phyloP scores from a whole-genome alignment of 1,284 basidiomycete species.

The Apiotrichum akiyoshidainum region DNA sequence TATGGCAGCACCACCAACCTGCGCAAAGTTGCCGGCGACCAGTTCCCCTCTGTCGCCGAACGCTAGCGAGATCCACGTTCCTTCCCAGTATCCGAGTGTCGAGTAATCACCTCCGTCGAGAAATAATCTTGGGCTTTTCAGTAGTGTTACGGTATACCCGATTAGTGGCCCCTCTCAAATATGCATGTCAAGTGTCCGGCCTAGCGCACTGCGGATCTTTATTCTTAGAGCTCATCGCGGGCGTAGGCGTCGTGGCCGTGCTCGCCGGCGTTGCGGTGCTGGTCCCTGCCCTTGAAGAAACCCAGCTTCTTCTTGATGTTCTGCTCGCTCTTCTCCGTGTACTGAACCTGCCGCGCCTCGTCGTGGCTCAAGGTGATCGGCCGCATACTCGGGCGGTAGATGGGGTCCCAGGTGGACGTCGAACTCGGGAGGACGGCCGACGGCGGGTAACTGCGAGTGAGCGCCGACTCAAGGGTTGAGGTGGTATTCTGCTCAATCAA shows the following conservation, averaged over 20 bases:
- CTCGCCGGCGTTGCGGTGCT: constrained; percentile 6
- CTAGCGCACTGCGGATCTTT: too few relatives aligned
- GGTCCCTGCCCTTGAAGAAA: constrained; percentile 40
- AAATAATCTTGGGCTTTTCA: too few relatives aligned
- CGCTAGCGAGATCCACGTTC: too few relatives aligned
- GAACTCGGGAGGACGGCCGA: constrained; percentile 27
- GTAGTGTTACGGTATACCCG: too few relatives aligned
- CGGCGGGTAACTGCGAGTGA: constrained; percentile 35
- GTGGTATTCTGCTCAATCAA: too few relatives aligned
- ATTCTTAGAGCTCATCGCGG: constrained; percentile 8
- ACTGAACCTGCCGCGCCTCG: constrained; percentile 33
- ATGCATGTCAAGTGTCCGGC: too few relatives aligned
- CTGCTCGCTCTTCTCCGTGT: constrained; percentile 13
- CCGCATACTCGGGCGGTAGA: constrained; percentile 42
- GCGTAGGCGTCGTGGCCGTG: constrained; percentile 11
- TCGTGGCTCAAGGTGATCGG: constrained; percentile 43
- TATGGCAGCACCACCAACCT: constrained; percentile 2
- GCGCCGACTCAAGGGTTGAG: too few relatives aligned
- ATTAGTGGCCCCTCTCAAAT: too few relatives aligned
- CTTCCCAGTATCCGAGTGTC: too few relatives aligned
- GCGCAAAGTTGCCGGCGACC: background rate
- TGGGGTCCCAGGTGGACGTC: constrained; percentile 41
- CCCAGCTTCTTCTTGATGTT: constrained; percentile 35
- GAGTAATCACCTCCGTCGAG: too few relatives aligned
- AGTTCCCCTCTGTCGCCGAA: background rate